phyloP scores from a whole-genome alignment of 129 eudicot genomes.

The Flaveria trinervia region DNA sequence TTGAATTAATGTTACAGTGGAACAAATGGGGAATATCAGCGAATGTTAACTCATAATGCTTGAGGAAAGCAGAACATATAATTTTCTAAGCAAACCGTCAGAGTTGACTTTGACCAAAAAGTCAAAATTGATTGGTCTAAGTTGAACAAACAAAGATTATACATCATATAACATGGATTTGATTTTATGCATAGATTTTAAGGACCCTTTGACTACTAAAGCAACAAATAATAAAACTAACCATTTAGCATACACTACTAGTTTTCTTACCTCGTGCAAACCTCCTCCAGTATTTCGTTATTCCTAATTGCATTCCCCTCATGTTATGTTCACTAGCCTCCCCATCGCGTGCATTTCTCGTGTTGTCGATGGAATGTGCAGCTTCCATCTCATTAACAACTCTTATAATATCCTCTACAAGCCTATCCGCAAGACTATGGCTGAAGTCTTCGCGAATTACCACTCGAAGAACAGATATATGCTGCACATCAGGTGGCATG shows the following conservation, averaged over 20 bases:
- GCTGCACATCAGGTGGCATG: constrained; percentile 78
- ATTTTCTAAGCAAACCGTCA: no score
- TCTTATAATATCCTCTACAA: constrained; percentile 46
- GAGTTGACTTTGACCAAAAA: no score
- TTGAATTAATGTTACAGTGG: no score
- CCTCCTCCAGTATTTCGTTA: constrained; percentile 55
- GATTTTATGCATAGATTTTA: no score
- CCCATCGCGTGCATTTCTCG: constrained; percentile 10
- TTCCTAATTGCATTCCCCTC: constrained; percentile 36
- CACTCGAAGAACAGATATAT: constrained; percentile 56
- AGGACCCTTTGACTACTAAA: no score
- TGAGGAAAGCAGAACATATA: no score
- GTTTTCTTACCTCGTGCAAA: constrained; percentile 46
- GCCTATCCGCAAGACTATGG: constrained; percentile 66
- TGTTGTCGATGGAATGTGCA: constrained; percentile 21
- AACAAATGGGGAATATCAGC: no score
- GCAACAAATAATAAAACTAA: not conserved
- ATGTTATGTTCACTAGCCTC: constrained; percentile 22
- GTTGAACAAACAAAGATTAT: no score
- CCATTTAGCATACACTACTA: constrained; percentile 60
- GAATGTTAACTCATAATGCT: no score
- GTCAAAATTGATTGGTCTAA: no score
- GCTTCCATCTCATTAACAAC: constrained; percentile 61
- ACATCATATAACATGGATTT: no score
- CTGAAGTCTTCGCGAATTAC: constrained; percentile 86